A percentile compares a stretch with the other conserved stretches of the same genome.
phyloP scores from a whole-genome alignment of 2,329 filamentous ascomycete genomes.

The Hymenoscyphus scutula region DNA sequence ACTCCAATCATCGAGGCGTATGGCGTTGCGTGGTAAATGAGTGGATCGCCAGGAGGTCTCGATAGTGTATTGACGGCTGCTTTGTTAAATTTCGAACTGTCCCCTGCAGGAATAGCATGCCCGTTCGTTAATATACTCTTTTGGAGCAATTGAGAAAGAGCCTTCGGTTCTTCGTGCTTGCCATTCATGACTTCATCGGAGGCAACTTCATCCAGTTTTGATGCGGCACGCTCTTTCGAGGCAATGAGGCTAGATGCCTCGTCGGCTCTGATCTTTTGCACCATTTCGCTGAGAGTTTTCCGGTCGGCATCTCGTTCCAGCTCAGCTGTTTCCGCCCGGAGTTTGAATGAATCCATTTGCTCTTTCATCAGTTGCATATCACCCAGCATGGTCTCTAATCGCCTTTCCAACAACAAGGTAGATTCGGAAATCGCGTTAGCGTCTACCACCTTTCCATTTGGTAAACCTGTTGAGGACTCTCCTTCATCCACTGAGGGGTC shows the following conservation, averaged over 20 bases:
- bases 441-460: constrained; percentile 50
- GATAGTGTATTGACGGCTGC: constrained; percentile 36
- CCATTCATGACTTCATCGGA: constrained; percentile 16
- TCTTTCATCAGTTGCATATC: constrained; percentile 32
- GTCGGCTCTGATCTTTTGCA: constrained; percentile 73
- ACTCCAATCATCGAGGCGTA: constrained; percentile 83
- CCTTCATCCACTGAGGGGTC: constrained; percentile 34
- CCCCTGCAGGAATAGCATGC: constrained; percentile 15
- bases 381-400: constrained; percentile 30
- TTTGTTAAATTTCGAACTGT: constrained; percentile 20
- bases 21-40: constrained; percentile 59
- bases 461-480: constrained; percentile 7
- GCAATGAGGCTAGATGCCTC: constrained; percentile 47
- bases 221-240: constrained; percentile 25
- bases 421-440: constrained; percentile 79
- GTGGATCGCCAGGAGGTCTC: constrained; percentile 43
- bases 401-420: constrained; percentile 44
- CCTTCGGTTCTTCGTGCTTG: constrained; percentile 12
- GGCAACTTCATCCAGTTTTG: constrained; percentile 9
- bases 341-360: constrained; percentile 62
- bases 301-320: constrained; percentile 69
- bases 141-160: constrained; percentile 16
- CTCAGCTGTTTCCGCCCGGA: constrained; percentile 78
- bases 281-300: constrained; percentile 81
- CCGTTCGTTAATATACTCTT: constrained; percentile 26